These are phyloP conservation scores for Copromyces sp. DNA, from an alignment of 495 filamentous ascomycete genomes.

Conservation along the genomic window DNA sequence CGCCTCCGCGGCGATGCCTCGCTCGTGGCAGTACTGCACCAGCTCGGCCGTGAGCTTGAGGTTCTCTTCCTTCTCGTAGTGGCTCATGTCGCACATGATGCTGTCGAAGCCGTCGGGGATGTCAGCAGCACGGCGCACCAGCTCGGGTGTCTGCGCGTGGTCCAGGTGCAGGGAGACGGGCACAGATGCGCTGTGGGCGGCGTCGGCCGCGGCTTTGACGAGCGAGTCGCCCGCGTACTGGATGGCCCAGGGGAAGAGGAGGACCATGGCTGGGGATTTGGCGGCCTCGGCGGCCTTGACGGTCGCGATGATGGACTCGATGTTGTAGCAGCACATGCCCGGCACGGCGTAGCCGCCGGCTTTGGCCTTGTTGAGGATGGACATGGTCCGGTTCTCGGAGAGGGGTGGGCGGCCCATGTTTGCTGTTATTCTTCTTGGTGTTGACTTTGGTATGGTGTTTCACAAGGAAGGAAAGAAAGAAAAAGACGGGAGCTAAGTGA, in stretches of 20 bases:
- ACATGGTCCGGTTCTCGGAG: constrained; percentile 52
- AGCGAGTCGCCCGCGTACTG: constrained; percentile 52
- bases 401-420: constrained; percentile 42
- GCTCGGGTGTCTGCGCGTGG: constrained; percentile 64
- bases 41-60: constrained; percentile 61
- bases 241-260: constrained; percentile 82
- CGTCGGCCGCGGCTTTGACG: constrained; percentile 28
- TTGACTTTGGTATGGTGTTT: not conserved
- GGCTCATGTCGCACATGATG: constrained; percentile 78
- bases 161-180: constrained; percentile 68
- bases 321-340: constrained; percentile 78
- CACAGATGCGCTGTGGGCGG: constrained; percentile 53
- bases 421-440: constrained; percentile 2
- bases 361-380: constrained; percentile 58
- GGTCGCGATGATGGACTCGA: constrained; percentile 70
- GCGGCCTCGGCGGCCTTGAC: constrained; percentile 69
- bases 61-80: constrained; percentile 78
- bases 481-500: not conserved
- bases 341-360: constrained; percentile 59
- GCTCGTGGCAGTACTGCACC: constrained; percentile 57
- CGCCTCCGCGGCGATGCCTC: constrained; percentile 69
- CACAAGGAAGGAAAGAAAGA: not conserved
- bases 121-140: constrained; percentile 56
- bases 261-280: constrained; percentile 65
- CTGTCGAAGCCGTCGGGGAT: constrained; percentile 57